Percentiles rank a stretch among this genome's conserved stretches.
phyloP scores from a whole-genome alignment of 2,329 filamentous ascomycete genomes.

The Ramularia collo-cygni region DNA sequence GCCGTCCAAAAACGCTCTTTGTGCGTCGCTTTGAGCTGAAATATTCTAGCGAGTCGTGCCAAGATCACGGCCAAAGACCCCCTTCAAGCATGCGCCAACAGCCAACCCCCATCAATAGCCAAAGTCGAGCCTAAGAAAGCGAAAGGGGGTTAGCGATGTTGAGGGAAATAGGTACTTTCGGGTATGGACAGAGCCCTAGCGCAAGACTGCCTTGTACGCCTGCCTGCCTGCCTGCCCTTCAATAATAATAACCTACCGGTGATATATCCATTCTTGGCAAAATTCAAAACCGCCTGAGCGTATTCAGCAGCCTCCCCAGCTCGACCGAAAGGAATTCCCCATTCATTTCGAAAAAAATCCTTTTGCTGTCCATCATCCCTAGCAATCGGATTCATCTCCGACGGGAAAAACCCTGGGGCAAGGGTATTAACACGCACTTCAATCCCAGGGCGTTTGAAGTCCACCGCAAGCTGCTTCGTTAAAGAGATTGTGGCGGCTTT shows the following conservation, averaged over 20 bases:
- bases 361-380: constrained; percentile 47
- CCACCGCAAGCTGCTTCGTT: constrained; percentile 49
- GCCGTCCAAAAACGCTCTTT: too few species aligned
- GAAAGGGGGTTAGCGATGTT: too few species aligned
- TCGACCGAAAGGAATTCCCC: constrained; percentile 34
- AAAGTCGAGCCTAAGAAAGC: too few species aligned
- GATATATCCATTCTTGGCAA: constrained; percentile 51
- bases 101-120: constrained; percentile 56
- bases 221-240: too few species aligned
- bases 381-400: constrained; percentile 49
- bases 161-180: too few species aligned
- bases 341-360: constrained; percentile 30
- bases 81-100: constrained; percentile 33
- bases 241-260: too few species aligned
- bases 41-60: too few species aligned
- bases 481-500: constrained; percentile 48
- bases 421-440: constrained; percentile 52
- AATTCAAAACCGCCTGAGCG: constrained; percentile 50
- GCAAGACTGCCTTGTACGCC: too few species aligned
- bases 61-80: too few species aligned
- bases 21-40: too few species aligned
- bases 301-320: constrained; percentile 35
- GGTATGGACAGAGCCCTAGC: too few species aligned
- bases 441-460: constrained; percentile 43
- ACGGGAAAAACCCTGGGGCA: constrained; percentile 51